Evolutionary conservation across 2,329 filamentous ascomycete genomes (phyloP).

Genomic region (Orbilia oligospora): DNA sequence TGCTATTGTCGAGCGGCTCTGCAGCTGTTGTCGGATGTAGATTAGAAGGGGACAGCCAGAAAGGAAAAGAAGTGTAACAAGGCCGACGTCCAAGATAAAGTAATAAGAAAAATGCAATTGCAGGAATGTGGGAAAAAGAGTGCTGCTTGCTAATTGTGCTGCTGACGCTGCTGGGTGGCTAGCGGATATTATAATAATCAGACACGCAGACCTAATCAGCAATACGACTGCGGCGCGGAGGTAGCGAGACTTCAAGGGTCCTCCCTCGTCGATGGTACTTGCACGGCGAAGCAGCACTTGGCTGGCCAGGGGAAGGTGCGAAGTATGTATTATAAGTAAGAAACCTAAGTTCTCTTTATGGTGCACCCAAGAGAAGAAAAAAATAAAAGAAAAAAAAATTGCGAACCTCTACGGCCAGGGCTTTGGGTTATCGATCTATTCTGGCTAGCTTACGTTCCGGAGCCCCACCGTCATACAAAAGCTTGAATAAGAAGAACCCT

Average conservation of each 20-base stretch:
- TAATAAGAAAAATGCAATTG: conserved; percentile 31
- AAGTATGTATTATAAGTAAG: conserved; percentile 20
- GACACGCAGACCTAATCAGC: conserved; percentile 50
- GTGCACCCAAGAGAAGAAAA: neutral
- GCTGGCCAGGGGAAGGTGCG: conserved; percentile 46
- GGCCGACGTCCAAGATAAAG: conserved; percentile 21
- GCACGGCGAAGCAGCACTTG: conserved; percentile 58
- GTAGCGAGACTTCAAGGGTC: conserved; percentile 58
- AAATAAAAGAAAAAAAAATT: conserved; percentile 34
- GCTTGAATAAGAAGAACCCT: conserved; percentile 21
- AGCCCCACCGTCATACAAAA: conserved; percentile 45
- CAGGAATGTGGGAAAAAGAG: conserved; percentile 41
- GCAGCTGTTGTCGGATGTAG: conserved; percentile 20
- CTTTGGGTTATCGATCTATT: conserved; percentile 29
- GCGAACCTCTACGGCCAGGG: conserved; percentile 40
- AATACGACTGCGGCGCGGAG: conserved; percentile 58
- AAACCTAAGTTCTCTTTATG: conserved; percentile 11
- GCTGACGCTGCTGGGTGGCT: conserved; percentile 53
- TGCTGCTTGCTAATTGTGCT: conserved; percentile 9
- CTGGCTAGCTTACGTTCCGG: conserved; percentile 31
- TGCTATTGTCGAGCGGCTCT: conserved; percentile 15
- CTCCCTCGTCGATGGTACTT: conserved; percentile 46
- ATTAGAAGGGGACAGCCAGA: conserved; percentile 25
- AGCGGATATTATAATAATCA: conserved; percentile 54
- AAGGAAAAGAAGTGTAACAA: conserved; percentile 36